A percentile compares a stretch with the other conserved stretches of the same genome.
These are phyloP conservation scores for Dispira simplex DNA, from an alignment of 192 early-diverging fungal genomes.

Conservation along the genomic window DNA sequence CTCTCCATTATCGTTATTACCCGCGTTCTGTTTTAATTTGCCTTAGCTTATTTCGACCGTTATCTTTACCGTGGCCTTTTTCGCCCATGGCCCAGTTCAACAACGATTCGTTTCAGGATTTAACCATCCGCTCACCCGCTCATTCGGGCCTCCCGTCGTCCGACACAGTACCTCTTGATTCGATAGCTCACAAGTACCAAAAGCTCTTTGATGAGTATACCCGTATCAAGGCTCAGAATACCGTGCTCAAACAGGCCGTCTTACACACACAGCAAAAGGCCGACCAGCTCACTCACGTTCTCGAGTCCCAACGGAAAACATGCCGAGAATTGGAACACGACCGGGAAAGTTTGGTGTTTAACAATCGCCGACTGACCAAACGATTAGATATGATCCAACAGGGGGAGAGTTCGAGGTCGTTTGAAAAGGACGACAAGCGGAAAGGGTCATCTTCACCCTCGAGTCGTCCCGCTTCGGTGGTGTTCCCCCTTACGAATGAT, in stretches of 20 bases:
- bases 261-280: neutral
- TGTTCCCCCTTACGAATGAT: too few species aligned
- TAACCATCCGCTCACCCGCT: neutral
- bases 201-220: constrained; percentile 8
- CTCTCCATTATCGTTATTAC: too few species aligned
- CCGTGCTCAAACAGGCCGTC: constrained; percentile 9
- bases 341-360: neutral
- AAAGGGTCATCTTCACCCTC: too few species aligned
- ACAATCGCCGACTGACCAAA: constrained; percentile 9
- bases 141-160: constrained; percentile 1
- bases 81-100: too few species aligned
- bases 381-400: constrained; percentile 5
- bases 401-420: neutral
- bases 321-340: neutral
- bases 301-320: neutral
- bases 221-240: constrained; percentile 8
- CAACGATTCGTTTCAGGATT: too few species aligned
- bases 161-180: neutral
- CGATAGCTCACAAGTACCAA: constrained; percentile 9
- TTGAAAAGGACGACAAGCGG: too few species aligned
- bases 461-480: too few species aligned
- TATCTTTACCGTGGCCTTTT: too few species aligned
- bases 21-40: too few species aligned
- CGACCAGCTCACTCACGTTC: neutral
- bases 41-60: too few species aligned